phyloP scores from a whole-genome alignment of 2,329 filamentous ascomycete species.

The Claviceps sp. region DNA sequence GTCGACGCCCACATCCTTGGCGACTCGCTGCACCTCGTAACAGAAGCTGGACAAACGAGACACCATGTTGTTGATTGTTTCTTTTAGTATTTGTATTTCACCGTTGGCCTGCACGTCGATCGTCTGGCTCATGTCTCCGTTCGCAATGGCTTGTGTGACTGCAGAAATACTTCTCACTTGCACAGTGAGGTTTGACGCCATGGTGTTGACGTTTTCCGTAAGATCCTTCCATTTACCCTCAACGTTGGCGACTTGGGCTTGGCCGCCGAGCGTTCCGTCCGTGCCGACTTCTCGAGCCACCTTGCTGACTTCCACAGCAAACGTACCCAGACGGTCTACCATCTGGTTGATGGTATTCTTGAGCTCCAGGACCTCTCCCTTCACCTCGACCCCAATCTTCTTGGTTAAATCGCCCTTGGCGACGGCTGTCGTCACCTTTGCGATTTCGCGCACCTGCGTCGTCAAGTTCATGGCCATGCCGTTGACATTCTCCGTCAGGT shows the following conservation, averaged over 20 bases:
- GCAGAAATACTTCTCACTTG: constrained; percentile 86
- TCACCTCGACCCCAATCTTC: constrained; percentile 88
- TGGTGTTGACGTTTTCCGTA: constrained; percentile 77
- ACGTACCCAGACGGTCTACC: constrained; percentile 93
- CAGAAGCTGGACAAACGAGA: constrained; percentile 91
- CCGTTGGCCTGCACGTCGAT: constrained; percentile 92
- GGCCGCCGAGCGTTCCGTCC: constrained; percentile 84
- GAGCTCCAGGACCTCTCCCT: constrained; percentile 86
- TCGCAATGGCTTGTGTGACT: constrained; percentile 87
- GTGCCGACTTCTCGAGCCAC: constrained; percentile 93
- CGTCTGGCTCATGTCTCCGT: constrained; percentile 90
- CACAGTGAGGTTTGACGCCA: constrained; percentile 54
- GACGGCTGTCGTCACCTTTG: constrained; percentile 89
- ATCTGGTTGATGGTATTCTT: constrained; percentile 99
- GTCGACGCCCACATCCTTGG: constrained; percentile 91
- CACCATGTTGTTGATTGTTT: constrained; percentile 99
- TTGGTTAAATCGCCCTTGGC: constrained; percentile 87
- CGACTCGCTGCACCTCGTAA: constrained; percentile 87
- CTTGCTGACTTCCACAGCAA: constrained; percentile 92
- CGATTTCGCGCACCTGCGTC: constrained; percentile 94
- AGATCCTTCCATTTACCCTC: constrained; percentile 98
- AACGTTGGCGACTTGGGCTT: constrained; percentile 86
- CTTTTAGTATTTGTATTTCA: constrained; percentile 85
- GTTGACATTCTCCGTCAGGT: constrained; percentile 91
- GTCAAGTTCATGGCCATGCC: constrained; percentile 98